A percentile compares a stretch with the other conserved stretches of the same genome.
Conservation (phyloP, 2,329 filamentous ascomycete genomes). For the Tothia fuscella region DNA sequence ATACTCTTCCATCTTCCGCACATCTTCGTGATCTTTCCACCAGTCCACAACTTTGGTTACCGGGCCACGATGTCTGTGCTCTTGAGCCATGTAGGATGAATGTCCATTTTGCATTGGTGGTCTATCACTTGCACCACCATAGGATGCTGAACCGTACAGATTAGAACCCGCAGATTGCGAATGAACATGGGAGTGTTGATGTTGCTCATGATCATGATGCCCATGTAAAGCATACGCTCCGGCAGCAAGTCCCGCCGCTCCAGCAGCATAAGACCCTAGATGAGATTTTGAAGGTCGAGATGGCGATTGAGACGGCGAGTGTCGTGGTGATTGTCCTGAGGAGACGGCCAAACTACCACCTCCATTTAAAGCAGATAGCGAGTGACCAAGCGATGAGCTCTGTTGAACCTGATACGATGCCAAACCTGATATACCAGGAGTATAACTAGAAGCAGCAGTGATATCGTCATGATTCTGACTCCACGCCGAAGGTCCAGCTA, state of each 20-base stretch:
- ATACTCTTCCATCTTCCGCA: conserved; percentile 54
- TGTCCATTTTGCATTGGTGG: conserved; percentile 16
- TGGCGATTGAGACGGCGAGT: conserved; percentile 20
- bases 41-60: conserved; percentile 45
- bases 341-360: background rate
- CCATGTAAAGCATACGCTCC: conserved; percentile 29
- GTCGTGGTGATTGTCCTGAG: background rate
- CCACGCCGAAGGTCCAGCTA: background rate
- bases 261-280: conserved; percentile 33
- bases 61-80: conserved; percentile 44
- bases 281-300: conserved; percentile 31
- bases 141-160: conserved; percentile 1
- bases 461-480: background rate
- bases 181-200: conserved; percentile 13
- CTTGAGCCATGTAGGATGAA: conserved; percentile 31
- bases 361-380: conserved; percentile 15
- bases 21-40: conserved; percentile 53
- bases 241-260: conserved; percentile 34
- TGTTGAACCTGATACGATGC: too few species aligned
- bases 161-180: background rate
- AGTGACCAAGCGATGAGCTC: conserved; percentile 11
- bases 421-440: background rate
- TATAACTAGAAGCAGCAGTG: background rate
- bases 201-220: conserved; percentile 26
- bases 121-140: conserved; percentile 17